Evolutionary conservation across 345 rosid genomes (phyloP).

Genomic region (Brassica rapa): DNA sequence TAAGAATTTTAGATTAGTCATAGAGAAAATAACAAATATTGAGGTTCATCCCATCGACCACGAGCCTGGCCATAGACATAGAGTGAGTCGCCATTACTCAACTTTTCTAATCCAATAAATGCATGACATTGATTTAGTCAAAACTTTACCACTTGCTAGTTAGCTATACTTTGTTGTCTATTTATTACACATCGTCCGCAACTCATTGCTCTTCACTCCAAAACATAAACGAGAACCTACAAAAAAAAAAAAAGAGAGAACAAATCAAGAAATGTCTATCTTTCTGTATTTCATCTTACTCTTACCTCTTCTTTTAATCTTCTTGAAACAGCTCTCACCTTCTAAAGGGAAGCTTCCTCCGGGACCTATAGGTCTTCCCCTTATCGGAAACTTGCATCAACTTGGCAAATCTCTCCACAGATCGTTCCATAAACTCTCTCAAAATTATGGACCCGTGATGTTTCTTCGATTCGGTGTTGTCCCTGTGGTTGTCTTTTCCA

Average conservation of each 20-base stretch:
- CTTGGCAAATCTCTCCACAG: slow-evolving; percentile 47
- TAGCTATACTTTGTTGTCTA: neutral
- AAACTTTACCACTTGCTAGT: slow-evolving; percentile 12
- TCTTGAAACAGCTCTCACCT: slow-evolving; percentile 7
- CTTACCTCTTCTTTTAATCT: slow-evolving; percentile 22
- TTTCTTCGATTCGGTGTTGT: slow-evolving; percentile 43
- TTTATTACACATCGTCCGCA: slow-evolving; percentile 12
- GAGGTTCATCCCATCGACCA: neutral
- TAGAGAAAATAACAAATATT: neutral
- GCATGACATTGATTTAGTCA: slow-evolving; percentile 17
- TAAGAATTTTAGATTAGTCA: neutral
- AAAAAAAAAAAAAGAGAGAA: neutral
- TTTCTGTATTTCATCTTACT: slow-evolving; percentile 15
- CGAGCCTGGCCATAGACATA: neutral
- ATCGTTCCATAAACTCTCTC: slow-evolving; percentile 41
- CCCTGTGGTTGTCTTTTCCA: slow-evolving; percentile 48
- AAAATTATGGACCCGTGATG: slow-evolving; percentile 54
- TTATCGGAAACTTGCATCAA: slow-evolving; percentile 51
- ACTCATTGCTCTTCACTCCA: slow-evolving; percentile 22
- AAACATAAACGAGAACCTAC: slow-evolving; percentile 10
- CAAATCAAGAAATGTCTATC: slow-evolving; percentile 15
- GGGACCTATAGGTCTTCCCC: slow-evolving; percentile 46
- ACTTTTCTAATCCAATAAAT: slow-evolving; percentile 15
- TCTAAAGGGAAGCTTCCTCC: slow-evolving; percentile 40
- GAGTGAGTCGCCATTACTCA: slow-evolving; percentile 6